Conservation (phyloP, 495 filamentous ascomycete genomes). For the Penicillium soppii region DNA sequence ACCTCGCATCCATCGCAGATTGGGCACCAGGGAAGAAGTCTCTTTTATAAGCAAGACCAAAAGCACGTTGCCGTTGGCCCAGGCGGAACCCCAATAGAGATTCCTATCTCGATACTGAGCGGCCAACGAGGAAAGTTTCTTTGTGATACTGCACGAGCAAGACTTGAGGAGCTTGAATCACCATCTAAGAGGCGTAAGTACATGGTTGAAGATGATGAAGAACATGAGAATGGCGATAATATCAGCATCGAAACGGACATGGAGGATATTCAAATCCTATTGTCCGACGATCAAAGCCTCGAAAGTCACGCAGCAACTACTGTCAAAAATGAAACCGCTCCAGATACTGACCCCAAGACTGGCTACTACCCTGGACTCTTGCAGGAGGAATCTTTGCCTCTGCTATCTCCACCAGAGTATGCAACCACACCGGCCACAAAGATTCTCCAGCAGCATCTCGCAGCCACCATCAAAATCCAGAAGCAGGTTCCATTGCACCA, state of each 20-base stretch:
- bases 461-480: constrained; percentile 62
- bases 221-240: constrained; percentile 8
- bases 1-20: background rate
- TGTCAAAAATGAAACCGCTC: background rate
- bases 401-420: constrained; percentile 64
- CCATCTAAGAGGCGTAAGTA: constrained; percentile 9
- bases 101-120: constrained; percentile 52
- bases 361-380: constrained; percentile 68
- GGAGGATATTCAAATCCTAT: constrained; percentile 25
- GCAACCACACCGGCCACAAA: constrained; percentile 64
- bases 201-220: background rate
- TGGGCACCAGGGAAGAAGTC: background rate
- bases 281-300: constrained; percentile 6
- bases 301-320: background rate
- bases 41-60: constrained; percentile 56
- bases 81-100: constrained; percentile 27
- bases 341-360: constrained; percentile 31
- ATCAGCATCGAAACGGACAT: constrained; percentile 20
- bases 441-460: constrained; percentile 62
- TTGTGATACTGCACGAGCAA: background rate
- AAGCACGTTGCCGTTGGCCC: constrained; percentile 40
- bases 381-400: constrained; percentile 51
- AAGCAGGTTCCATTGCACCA: constrained; percentile 59
- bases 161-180: background rate
- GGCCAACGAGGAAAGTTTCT: constrained; percentile 27